Evolutionary conservation across 768 basidiomycete genomes (phyloP), one percentile per base, ranked within the genome.

Genomic region (Psilocybe cubensis): DNA sequence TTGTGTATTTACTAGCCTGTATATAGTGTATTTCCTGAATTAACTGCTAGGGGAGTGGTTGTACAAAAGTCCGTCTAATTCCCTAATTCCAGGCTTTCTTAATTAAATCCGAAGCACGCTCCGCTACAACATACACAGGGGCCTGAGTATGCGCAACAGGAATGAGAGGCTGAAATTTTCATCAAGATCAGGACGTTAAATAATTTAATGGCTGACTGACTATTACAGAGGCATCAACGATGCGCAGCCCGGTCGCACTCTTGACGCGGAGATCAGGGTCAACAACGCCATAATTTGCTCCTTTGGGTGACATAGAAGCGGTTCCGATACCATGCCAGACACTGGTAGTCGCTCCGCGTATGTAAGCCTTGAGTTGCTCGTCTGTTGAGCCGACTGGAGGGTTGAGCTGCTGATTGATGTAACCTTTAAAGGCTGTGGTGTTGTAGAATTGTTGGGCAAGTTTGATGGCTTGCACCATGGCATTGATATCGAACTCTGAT

Each of bases 401-500:
- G 12, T 10, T 11, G 11, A 27, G 28, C 28, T 41, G 52, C 40
- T 41, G 11, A n/a, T 44, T 23, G 42, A 43, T 23, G 52, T 42
- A 53, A 11, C 25, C 25, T 14, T 44, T 43, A 25, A 40, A 53
- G 24, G 40, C 41, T 27, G 52, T 1, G 8, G 42, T 11, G 24
- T n/a, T 11, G 25, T 43, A 53, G 40, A 53, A 43, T 18, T 27
- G n/a, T 23, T 53, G 41, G 17, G 52, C 28, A 12, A 50, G 12
- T 38, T 52, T 54, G 25, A 57, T 48, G 24, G 45, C 59, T 41
- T 57, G 52, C n/a, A 45, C 40, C 52, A 60, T 44, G 7, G 56
- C 42, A 14, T 29, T 21, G 7, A 60, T 38, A 38, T 63, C 59
- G 14, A 48, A 52, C 44, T 18, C 42, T 3, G 49, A 28, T 0